phyloP scores from a whole-genome alignment of 805 yeast genomes.

The Barnettozyma siamensis region DNA sequence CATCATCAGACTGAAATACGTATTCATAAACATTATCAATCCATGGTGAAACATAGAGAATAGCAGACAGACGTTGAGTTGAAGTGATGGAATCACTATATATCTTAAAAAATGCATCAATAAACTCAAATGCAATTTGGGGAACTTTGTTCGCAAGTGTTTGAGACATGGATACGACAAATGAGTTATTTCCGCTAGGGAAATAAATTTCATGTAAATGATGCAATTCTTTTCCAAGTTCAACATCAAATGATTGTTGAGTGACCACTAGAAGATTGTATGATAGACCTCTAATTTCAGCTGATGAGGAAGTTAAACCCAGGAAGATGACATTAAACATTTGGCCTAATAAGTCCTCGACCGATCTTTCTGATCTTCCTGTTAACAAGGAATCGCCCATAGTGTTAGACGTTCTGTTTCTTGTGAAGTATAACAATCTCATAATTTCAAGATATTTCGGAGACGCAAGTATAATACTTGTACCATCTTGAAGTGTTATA shows the following conservation, averaged over 20 bases:
- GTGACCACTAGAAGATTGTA: slow-evolving; percentile 58
- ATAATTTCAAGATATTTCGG: slow-evolving; percentile 58
- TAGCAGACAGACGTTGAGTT: slow-evolving; percentile 25
- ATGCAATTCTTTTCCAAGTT: slow-evolving; percentile 50
- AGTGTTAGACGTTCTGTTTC: slow-evolving; percentile 42
- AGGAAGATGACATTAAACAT: slow-evolving; percentile 59
- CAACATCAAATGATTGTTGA: slow-evolving; percentile 52
- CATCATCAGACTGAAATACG: slow-evolving; percentile 49
- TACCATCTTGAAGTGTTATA: slow-evolving; percentile 32
- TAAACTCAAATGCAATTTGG: slow-evolving; percentile 51
- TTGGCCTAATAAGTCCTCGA: slow-evolving; percentile 48
- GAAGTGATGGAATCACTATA: slow-evolving; percentile 35
- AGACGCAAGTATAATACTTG: slow-evolving; percentile 38
- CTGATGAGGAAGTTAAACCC: slow-evolving; percentile 57
- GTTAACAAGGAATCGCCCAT: slow-evolving; percentile 7
- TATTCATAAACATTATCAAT: slow-evolving; percentile 54
- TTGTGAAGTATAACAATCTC: slow-evolving; percentile 62
- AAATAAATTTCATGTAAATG: slow-evolving; percentile 56
- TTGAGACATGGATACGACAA: slow-evolving; percentile 50
- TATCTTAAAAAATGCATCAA: slow-evolving; percentile 45
- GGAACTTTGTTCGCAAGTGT: slow-evolving; percentile 55
- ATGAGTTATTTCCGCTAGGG: slow-evolving; percentile 61
- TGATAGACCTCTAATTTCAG: slow-evolving; percentile 56
- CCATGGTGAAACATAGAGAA: slow-evolving; percentile 66
- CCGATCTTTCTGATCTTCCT: slow-evolving; percentile 19